Evolutionary conservation across 805 yeast genomes (phyloP).

Genomic region (Candida boidinii): DNA sequence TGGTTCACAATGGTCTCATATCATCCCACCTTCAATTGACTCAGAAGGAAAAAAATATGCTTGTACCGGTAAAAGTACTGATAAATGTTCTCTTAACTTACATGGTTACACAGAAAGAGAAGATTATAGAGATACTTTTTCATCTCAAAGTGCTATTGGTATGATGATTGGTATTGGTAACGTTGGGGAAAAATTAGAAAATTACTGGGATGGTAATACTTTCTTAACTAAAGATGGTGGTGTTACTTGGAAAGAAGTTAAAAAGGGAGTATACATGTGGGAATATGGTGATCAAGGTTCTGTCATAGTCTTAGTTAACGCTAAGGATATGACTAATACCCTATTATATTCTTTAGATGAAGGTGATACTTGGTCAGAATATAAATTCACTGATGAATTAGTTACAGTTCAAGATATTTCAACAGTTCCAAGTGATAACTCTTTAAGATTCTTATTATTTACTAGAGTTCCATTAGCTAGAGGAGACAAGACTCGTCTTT

Average conservation of each 20-base stretch:
- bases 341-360: conserved; percentile 64
- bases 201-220: conserved; percentile 34
- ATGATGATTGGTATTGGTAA: conserved; percentile 79
- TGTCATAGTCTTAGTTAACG: conserved; percentile 62
- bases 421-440: conserved; percentile 82
- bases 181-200: conserved; percentile 58
- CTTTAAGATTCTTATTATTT: conserved; percentile 65
- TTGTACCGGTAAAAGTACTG: conserved; percentile 42
- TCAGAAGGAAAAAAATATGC: conserved; percentile 45
- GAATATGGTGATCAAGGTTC: conserved; percentile 93
- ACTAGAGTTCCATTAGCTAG: conserved; percentile 37
- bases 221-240: conserved; percentile 83
- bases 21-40: conserved; percentile 60
- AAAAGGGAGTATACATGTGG: conserved; percentile 74
- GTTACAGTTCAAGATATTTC: conserved; percentile 62
- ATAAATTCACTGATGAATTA: conserved; percentile 50
- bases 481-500: conserved; percentile 42
- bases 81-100: conserved; percentile 67
- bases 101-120: conserved; percentile 83
- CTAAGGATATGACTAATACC: conserved; percentile 47
- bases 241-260: conserved; percentile 69
- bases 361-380: conserved; percentile 68
- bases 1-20: conserved; percentile 74
- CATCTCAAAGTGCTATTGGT: conserved; percentile 82
- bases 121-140: conserved; percentile 72